phyloP scores from a whole-genome alignment of 164 flowering plant genomes.

The Vitis cinerea region DNA sequence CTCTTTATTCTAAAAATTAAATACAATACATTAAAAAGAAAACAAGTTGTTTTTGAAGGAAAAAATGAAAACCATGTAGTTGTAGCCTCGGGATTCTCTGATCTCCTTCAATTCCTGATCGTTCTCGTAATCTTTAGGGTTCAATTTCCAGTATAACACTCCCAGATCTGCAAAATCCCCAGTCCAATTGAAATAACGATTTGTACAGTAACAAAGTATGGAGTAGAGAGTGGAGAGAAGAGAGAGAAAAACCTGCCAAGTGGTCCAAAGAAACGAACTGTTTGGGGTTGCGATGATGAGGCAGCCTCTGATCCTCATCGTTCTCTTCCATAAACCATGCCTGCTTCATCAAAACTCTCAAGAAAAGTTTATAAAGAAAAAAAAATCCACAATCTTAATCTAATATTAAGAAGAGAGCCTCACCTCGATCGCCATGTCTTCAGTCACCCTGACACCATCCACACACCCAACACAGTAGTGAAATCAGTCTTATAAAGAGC shows the following conservation, averaged over 20 bases:
- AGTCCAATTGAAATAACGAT: not conserved
- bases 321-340: slow-evolving; percentile 90
- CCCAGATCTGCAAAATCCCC: slow-evolving; percentile 49
- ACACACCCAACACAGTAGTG: not conserved
- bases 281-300: slow-evolving; percentile 64
- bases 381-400: no score
- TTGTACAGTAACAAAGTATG: not conserved
- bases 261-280: slow-evolving; percentile 53
- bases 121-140: slow-evolving; percentile 58
- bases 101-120: slow-evolving; percentile 60
- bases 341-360: slow-evolving; percentile 28
- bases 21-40: not conserved
- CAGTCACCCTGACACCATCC: not conserved
- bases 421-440: slow-evolving; percentile 36
- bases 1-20: not conserved
- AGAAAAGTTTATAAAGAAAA: not conserved
- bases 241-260: slow-evolving; percentile 47
- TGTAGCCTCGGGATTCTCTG: slow-evolving; percentile 69
- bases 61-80: slow-evolving; percentile 48
- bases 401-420: slow-evolving; percentile 1
- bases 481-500: not conserved
- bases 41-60: not conserved
- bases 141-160: slow-evolving; percentile 68
- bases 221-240: not conserved
- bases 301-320: slow-evolving; percentile 70